Percentiles rank a stretch among this genome's conserved stretches.
phyloP scores from a whole-genome alignment of 2,329 filamentous ascomycete genomes.

The Metarhizium robertsii region DNA sequence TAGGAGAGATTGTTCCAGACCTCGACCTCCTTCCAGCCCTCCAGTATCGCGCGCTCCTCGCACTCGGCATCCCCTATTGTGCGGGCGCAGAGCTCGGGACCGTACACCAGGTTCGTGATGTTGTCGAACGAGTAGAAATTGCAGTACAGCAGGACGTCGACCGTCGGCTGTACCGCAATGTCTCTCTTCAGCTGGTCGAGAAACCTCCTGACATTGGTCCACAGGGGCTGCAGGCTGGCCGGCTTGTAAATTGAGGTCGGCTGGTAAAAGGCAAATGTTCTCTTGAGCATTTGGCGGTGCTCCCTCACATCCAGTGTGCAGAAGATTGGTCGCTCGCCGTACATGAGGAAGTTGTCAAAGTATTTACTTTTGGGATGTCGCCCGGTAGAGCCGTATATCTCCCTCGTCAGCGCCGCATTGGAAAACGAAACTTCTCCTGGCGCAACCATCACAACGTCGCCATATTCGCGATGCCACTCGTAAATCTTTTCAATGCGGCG shows the following conservation, averaged over 20 bases:
- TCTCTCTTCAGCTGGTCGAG: neutral
- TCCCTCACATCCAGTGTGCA: slow-evolving; percentile 1
- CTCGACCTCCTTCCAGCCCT: slow-evolving; percentile 3
- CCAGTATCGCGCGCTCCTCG: slow-evolving; percentile 2
- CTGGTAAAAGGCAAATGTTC: slow-evolving; percentile 4
- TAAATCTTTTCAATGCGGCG: slow-evolving; percentile 1
- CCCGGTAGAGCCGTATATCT: slow-evolving; percentile 5
- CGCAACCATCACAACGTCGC: slow-evolving; percentile 3
- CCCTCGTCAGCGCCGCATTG: neutral
- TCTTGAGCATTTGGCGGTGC: slow-evolving; percentile 4
- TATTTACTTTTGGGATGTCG: slow-evolving; percentile 6
- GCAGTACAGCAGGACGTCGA: slow-evolving; percentile 2
- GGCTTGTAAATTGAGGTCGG: slow-evolving; percentile 1
- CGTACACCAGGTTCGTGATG: slow-evolving; percentile 3
- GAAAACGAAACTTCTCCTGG: slow-evolving; percentile 5
- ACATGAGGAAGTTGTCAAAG: slow-evolving; percentile 4
- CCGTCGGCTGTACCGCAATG: neutral
- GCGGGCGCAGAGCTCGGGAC: neutral
- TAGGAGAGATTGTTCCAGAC: slow-evolving; percentile 4
- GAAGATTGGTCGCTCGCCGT: slow-evolving; percentile 4
- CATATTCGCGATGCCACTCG: slow-evolving; percentile 4
- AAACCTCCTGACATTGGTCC: neutral
- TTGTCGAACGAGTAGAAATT: slow-evolving; percentile 7
- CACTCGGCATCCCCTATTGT: slow-evolving; percentile 1
- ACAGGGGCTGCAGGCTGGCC: neutral